Base-by-base conservation (phyloP, 352 stramenopile species). In the Pythium brassicae region DNA sequence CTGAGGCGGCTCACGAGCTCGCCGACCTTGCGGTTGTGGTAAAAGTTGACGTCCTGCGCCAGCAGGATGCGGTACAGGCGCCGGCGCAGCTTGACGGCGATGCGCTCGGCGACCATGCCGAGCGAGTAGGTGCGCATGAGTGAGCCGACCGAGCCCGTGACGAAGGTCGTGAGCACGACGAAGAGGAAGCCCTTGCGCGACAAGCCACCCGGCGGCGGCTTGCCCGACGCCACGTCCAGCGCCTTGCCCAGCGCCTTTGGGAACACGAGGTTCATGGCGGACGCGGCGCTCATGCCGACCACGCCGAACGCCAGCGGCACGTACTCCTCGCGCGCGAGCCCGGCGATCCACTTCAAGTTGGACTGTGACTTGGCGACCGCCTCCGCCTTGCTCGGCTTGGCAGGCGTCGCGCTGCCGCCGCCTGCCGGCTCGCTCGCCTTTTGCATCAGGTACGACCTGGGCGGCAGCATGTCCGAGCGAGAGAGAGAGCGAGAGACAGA, bases 51-150 rank as follows among this genome's bases (percentile, higher is more conserved):
- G 40, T 96, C 83, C 62, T 97, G 87, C 11, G 69, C 62, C 53
- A 97, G 55, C 44, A 96, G 59, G 17, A 85, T 74, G 22, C 65
- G 66, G 59, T 96, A 96, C 22, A 97, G 62, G 10, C 69, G 68
- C 44, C 76, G 72, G 14, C 89, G 82, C 22, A 97, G 66, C 66
- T 86, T 86, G 32, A 75, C 83, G 3, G 86, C 86, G 55, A 95
- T 92, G 25, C 82, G 77, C 61, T 95, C 86, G 2, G 85, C 73
- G 50, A 94, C 87, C 75, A 96, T 94, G 9, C 86, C 86, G 39
- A 96, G 77, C 55, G 83, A 94, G 60, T 96, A 96, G 10, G 82
- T 85, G 53, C 89, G 83, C 53, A 96, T 61, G 72, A 94, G 94
- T 3, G 89, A 96, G 32, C 85, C 87, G 6, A 94, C 62, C 0